Base-by-base conservation (phyloP, 192 early-diverging fungal genomes). In the Entomortierella lignicola region DNA sequence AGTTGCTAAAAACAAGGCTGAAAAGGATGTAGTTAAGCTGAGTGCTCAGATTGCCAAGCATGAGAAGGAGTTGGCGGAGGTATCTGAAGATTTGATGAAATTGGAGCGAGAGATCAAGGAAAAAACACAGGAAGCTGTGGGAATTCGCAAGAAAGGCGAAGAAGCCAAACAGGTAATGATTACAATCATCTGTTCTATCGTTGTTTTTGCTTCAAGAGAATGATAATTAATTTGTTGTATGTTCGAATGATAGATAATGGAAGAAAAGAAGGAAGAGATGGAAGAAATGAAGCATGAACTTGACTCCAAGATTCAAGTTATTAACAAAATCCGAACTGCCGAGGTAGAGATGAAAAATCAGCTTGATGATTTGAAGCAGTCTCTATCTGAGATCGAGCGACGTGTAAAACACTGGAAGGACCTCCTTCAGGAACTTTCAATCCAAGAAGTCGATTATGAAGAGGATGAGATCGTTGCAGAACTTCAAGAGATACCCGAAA, bases 1-100 rank as follows among this genome's bases (percentile, higher is more conserved):
- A 42, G 92, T 92, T 8, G 86, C 91, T 26, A 92, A 94, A 55
- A 80, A 89, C 32, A 91, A 94, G 44, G 83, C 92, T 1, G 88
- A 91, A 59, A 97, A 95, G 80, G 89, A 91, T 54, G 81, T 93
- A 23, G 72, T 80, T 12, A 96, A 95, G 60, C 68, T 92, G 6
- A 88, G 90, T 65, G 83, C 82, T 23, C 87, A 88, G 27, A 87
- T 94, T 56, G 80, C 79, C 26, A 91, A 88, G 30, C 84, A 85
- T 37, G 92, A 93, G 44, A 67, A 67, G 8, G 93, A 97, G 63
- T 39, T 88, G 4, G 86, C 89, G 12, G 89, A 92, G 42, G 84
- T 91, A 2, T 83, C 90, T n/a, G 69, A 72, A 0, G 91, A 94
- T 60, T 60, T 94, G 34, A 84, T 87, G 23, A 58, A 85, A n/a